Evolutionary conservation across 768 basidiomycete genomes (phyloP), one percentile per base, ranked within the genome.

Genomic region (Boletus sp.): DNA sequence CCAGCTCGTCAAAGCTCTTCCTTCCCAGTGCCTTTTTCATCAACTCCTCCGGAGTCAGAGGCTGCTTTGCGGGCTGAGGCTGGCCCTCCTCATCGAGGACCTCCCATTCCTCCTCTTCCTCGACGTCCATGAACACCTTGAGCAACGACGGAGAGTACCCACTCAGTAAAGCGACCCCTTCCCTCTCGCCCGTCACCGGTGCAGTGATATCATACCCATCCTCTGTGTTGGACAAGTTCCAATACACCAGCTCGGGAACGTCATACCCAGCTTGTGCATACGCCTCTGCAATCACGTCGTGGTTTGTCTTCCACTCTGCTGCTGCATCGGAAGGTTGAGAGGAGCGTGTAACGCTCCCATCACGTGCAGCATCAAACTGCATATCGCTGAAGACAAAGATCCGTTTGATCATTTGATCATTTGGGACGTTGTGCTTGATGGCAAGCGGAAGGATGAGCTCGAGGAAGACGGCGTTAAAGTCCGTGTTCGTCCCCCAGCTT

Each of bases 361-460:
- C 14, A 10, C 36, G 20, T 18, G 63, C 61, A 1, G 10, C 15
- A 64, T 90, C 85, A 60, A 90, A 90, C 71, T 89, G 88, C 89
- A 90, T 90, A 65, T 90, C 87, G 3, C 83, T 82, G 67, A 92
- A 90, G 42, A 90, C 77, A 65, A 91, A 90, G 0, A 90, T 71
- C 5, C 85, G 80, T 73, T 87, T 84, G 73, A 90, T 80, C 87
- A 90, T 89, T 47, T 89, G 81, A 50, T 86, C 86, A 54, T 77
- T 79, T 50, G 75, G 74, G n/a, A 92, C 71, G 0, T 82, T 75
- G 61, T 86, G 71, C 66, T 75, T 63, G 55, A 81, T 63, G 7
- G 87, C 87, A 8, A 84, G 78, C 0, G 84, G 83, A 17, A 90
- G 79, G 12, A 90, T 73, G 35, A 90, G 77, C 15, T 82, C 70